A percentile compares a stretch with the other conserved stretches of the same genome.
phyloP scores from a whole-genome alignment of 352 stramenopile species.

The Phytophthora agathidicida region DNA sequence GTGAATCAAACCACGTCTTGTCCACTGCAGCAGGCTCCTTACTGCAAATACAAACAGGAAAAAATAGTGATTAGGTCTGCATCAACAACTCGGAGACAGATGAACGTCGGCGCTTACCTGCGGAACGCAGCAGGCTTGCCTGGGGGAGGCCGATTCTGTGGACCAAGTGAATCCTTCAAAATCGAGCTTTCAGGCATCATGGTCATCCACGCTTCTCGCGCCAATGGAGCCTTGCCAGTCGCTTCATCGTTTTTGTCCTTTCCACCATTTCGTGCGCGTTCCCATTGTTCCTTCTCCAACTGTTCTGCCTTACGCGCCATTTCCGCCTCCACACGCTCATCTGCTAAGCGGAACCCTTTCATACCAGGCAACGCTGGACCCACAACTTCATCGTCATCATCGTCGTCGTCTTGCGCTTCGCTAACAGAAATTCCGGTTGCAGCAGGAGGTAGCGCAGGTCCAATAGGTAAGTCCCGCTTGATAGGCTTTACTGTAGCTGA shows the following conservation, averaged over 20 bases:
- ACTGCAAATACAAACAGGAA: conserved; percentile 34
- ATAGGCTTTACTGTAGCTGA: neutral
- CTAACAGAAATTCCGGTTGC: neutral
- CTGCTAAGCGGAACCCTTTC: conserved; percentile 75
- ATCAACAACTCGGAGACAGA: neutral
- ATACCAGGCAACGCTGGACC: conserved; percentile 78
- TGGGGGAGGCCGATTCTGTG: conserved; percentile 43
- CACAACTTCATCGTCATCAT: conserved; percentile 62
- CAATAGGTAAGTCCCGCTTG: conserved; percentile 52
- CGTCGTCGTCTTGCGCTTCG: conserved; percentile 17
- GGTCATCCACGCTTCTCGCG: conserved; percentile 86
- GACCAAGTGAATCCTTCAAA: conserved; percentile 74
- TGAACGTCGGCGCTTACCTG: conserved; percentile 26
- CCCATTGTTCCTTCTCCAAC: conserved; percentile 75
- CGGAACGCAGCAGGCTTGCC: conserved; percentile 72
- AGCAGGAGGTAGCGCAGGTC: conserved; percentile 51
- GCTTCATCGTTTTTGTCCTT: conserved; percentile 16
- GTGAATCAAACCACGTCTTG: conserved; percentile 81
- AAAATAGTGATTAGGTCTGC: neutral
- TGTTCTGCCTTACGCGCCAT: conserved; percentile 65
- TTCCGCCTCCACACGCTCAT: conserved; percentile 73
- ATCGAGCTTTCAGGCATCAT: conserved; percentile 82
- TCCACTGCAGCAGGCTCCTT: conserved; percentile 80
- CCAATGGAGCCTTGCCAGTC: conserved; percentile 19
- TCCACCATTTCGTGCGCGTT: conserved; percentile 29